phyloP scores from a whole-genome alignment of 352 stramenopile species.

The Pythium diclinum region DNA sequence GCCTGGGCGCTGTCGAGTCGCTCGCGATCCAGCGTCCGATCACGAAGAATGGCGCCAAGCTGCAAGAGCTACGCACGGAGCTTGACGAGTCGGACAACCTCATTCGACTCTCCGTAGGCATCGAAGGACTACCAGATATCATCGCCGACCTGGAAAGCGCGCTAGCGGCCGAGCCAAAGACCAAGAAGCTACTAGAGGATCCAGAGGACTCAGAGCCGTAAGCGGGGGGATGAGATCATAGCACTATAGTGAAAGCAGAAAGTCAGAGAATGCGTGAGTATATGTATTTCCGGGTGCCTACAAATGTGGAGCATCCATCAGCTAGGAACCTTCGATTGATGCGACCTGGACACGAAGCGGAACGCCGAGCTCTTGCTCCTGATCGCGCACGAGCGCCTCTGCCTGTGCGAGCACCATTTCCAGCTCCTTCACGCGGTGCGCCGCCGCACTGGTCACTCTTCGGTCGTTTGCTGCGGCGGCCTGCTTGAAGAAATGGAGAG shows the following conservation, averaged over 20 bases:
- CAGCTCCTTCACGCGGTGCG: slow-evolving; percentile 35
- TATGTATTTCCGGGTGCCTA: no score
- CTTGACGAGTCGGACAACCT: slow-evolving; percentile 92
- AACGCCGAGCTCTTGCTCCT: slow-evolving; percentile 44
- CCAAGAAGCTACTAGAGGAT: slow-evolving; percentile 5
- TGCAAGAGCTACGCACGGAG: slow-evolving; percentile 81
- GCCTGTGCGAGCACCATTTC: slow-evolving; percentile 36
- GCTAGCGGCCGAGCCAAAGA: slow-evolving; percentile 54
- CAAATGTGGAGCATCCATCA: background rate
- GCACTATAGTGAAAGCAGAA: no score
- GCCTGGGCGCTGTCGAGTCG: slow-evolving; percentile 92
- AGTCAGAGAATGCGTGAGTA: no score
- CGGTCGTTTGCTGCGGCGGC: slow-evolving; percentile 32
- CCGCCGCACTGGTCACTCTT: slow-evolving; percentile 29
- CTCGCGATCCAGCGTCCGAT: slow-evolving; percentile 93
- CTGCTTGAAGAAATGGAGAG: slow-evolving; percentile 45
- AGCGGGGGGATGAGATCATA: background rate
- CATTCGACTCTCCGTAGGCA: slow-evolving; percentile 91
- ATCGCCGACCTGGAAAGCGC: slow-evolving; percentile 85
- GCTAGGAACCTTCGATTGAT: slow-evolving; percentile 32
- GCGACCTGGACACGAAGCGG: slow-evolving; percentile 42
- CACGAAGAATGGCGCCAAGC: slow-evolving; percentile 94
- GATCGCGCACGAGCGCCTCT: slow-evolving; percentile 37
- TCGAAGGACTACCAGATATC: slow-evolving; percentile 92
- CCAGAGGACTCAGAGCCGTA: background rate